These are phyloP conservation scores for Corrigiola litoralis DNA, from an alignment of 179 eudicot species.

Conservation along the genomic window DNA sequence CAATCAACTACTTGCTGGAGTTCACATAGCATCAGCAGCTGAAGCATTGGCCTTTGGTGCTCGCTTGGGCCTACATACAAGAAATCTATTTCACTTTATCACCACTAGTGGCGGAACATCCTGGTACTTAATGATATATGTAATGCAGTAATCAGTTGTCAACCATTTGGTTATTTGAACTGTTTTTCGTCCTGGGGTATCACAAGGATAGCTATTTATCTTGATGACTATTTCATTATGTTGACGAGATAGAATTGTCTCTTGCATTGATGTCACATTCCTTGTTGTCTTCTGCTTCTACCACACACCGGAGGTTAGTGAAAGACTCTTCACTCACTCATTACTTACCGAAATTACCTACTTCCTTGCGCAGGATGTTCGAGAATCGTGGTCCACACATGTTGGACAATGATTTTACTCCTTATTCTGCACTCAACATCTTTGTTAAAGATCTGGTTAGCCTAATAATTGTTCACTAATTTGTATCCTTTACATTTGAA, in stretches of 20 bases:
- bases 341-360: background rate
- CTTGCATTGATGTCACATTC: background rate
- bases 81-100: slow-evolving; percentile 61
- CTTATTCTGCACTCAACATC: slow-evolving; percentile 91
- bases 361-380: slow-evolving; percentile 74
- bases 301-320: background rate
- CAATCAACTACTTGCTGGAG: slow-evolving; percentile 99
- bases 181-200: background rate
- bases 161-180: background rate
- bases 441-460: slow-evolving; percentile 99
- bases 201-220: background rate
- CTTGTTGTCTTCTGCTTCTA: background rate
- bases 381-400: slow-evolving; percentile 99
- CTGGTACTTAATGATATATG: too few species aligned
- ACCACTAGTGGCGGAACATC: slow-evolving; percentile 75
- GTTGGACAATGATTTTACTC: slow-evolving; percentile 93
- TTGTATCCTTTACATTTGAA: background rate
- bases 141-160: background rate
- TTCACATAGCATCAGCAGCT: slow-evolving; percentile 98
- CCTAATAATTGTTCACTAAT: slow-evolving; percentile 4
- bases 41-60: slow-evolving; percentile 99
- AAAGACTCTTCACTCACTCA: background rate
- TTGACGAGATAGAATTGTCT: background rate
- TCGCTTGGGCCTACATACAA: slow-evolving; percentile 78
- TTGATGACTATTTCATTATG: background rate